Percentiles rank a stretch among this genome's conserved stretches.
phyloP scores from a whole-genome alignment of 1,284 basidiomycete genomes.

The Xerocomus minutiporus region DNA sequence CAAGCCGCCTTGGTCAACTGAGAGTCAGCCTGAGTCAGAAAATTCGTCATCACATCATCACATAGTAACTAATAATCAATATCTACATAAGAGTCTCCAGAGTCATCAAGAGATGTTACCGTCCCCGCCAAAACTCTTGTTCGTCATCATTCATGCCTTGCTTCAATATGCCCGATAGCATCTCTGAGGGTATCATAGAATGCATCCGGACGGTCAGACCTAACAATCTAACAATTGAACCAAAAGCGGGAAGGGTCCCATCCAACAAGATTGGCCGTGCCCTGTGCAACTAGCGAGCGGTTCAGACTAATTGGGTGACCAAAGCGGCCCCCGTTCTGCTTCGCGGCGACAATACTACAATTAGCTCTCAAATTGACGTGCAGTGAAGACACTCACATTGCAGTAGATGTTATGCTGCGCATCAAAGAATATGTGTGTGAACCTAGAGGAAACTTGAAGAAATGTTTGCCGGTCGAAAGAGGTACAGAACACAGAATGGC shows the following conservation, averaged over 20 bases:
- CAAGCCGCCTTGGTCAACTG: no score
- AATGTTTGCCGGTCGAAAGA: conserved; percentile 53
- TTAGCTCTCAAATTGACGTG: neutral
- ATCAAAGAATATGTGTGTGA: conserved; percentile 59
- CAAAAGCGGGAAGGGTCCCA: conserved; percentile 86
- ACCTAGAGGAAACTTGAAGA: conserved; percentile 66
- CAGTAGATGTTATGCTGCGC: conserved; percentile 70
- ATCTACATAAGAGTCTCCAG: conserved; percentile 3
- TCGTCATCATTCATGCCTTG: conserved; percentile 12
- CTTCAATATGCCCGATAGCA: conserved; percentile 51
- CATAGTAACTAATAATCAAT: neutral
- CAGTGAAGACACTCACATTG: conserved; percentile 50
- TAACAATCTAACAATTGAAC: conserved; percentile 78
- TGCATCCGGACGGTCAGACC: conserved; percentile 48
- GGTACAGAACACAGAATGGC: conserved; percentile 77
- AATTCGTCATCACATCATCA: no score
- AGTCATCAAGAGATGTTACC: neutral
- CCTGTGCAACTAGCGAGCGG: conserved; percentile 85
- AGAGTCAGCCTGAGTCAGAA: no score
- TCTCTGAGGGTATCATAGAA: conserved; percentile 71
- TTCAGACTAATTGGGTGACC: conserved; percentile 89
- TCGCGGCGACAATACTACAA: conserved; percentile 73
- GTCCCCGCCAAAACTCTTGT: neutral
- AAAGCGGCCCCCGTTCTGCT: conserved; percentile 80
- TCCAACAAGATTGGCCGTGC: conserved; percentile 73